These are phyloP conservation scores for Annulohypoxylon bovei DNA, from an alignment of 495 filamentous ascomycete species.

Conservation along the genomic window DNA sequence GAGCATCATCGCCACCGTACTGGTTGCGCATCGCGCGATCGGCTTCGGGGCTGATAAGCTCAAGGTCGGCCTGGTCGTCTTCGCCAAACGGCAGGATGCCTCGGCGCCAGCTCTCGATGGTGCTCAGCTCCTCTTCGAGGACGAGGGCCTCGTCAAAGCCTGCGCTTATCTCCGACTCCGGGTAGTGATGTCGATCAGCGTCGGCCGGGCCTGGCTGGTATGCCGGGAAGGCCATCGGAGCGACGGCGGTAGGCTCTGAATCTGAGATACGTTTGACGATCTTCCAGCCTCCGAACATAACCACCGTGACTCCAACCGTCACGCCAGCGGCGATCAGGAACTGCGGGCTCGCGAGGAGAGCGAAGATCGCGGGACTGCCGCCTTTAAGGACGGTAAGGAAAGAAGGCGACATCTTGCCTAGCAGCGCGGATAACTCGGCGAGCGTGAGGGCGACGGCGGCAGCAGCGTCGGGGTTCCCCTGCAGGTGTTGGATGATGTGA, in stretches of 20 bases:
- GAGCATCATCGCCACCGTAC: conserved; percentile 48
- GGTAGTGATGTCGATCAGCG: conserved; percentile 24
- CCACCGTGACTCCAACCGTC: conserved; percentile 86
- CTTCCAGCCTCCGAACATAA: conserved; percentile 95
- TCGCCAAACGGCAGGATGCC: conserved; percentile 70
- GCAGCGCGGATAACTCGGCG: conserved; percentile 85
- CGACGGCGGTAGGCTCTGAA: conserved; percentile 60
- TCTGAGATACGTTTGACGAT: conserved; percentile 85
- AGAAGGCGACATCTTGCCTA: conserved; percentile 84
- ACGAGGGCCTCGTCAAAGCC: conserved; percentile 62
- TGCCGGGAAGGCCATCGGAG: conserved; percentile 50
- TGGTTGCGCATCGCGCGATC: conserved; percentile 61
- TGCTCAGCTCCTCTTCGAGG: conserved; percentile 63
- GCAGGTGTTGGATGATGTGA: conserved; percentile 83
- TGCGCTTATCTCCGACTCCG: conserved; percentile 41
- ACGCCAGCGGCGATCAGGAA: conserved; percentile 93
- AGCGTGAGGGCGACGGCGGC: conserved; percentile 93
- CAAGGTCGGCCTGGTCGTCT: conserved; percentile 81
- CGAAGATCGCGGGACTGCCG: conserved; percentile 83
- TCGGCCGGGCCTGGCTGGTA: conserved; percentile 16
- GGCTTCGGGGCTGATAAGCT: conserved; percentile 85
- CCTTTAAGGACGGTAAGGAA: conserved; percentile 78
- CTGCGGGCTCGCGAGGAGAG: conserved; percentile 86
- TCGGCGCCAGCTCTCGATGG: conserved; percentile 85
- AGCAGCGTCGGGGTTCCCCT: conserved; percentile 91